These are phyloP conservation scores for Paecilomyces sp. DNA, from an alignment of 2,329 filamentous ascomycete genomes.

Conservation along the genomic window DNA sequence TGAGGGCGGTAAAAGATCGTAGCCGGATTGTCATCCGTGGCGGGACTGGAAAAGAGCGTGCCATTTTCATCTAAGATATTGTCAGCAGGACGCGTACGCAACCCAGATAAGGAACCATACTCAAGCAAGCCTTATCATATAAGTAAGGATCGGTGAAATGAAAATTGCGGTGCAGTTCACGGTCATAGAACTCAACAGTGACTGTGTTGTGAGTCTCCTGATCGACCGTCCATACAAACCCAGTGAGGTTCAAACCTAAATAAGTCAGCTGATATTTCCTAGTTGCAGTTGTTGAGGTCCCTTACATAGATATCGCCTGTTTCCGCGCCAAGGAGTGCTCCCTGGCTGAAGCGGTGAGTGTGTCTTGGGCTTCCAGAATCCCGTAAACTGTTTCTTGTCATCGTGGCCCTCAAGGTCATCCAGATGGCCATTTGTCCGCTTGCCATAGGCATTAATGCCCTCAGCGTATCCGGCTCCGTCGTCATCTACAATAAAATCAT, in stretches of 20 bases:
- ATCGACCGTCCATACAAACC: conserved; percentile 94
- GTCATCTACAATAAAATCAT: conserved; percentile 89
- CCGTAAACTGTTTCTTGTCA: conserved; percentile 45
- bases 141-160: conserved; percentile 95
- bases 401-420: conserved; percentile 37
- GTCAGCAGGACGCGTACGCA: conserved; percentile 13
- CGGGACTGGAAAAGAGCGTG: conserved; percentile 74
- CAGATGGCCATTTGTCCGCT: conserved; percentile 49
- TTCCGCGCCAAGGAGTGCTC: conserved; percentile 91
- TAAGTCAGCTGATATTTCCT: conserved; percentile 15
- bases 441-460: conserved; percentile 56
- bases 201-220: conserved; percentile 91
- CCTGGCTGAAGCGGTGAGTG: conserved; percentile 89
- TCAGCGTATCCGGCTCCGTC: conserved; percentile 85
- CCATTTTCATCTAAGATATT: conserved; percentile 59
- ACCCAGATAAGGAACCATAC: conserved; percentile 28
- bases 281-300: background rate
- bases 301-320: conserved; percentile 79
- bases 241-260: conserved; percentile 69
- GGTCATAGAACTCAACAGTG: conserved; percentile 95
- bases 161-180: conserved; percentile 84
- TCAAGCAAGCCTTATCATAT: conserved; percentile 93
- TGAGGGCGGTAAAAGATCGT: conserved; percentile 95
- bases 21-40: conserved; percentile 60
- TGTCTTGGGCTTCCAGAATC: conserved; percentile 54